Percentiles rank a stretch among this genome's conserved stretches.
phyloP scores from a whole-genome alignment of 129 eudicot genomes.

The Escallonia rubra region DNA sequence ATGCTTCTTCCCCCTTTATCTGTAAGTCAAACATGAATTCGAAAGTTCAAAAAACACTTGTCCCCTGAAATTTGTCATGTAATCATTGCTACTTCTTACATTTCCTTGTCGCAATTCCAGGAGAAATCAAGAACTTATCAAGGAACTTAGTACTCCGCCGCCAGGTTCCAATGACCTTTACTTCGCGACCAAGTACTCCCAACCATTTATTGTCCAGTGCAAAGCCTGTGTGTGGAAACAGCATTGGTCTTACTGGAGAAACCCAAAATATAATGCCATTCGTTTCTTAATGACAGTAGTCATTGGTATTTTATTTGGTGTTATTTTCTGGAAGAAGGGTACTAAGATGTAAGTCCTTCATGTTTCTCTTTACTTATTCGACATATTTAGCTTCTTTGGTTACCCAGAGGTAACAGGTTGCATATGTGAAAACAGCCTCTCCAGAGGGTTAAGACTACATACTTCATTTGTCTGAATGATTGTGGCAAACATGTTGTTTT shows the following conservation, averaged over 20 bases:
- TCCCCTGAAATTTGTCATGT: no score
- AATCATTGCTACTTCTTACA: neutral
- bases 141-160: constrained; percentile 48
- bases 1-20: constrained; percentile 46
- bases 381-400: no score
- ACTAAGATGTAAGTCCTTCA: constrained; percentile 37
- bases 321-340: constrained; percentile 51
- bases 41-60: no score
- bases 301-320: constrained; percentile 48
- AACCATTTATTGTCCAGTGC: constrained; percentile 52
- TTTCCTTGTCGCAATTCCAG: constrained; percentile 6
- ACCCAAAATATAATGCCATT: constrained; percentile 60
- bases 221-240: constrained; percentile 84
- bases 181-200: constrained; percentile 54
- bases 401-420: no score
- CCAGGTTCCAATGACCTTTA: constrained; percentile 51
- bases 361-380: no score
- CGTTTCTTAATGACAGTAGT: constrained; percentile 45
- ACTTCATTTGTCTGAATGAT: no score
- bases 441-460: no score
- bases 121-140: constrained; percentile 49
- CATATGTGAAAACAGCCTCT: no score
- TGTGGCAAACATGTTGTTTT: no score
- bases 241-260: constrained; percentile 66
- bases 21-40: constrained; percentile 13